A percentile compares a stretch with the other conserved stretches of the same genome.
These are phyloP conservation scores for Metarhizium anisopliae DNA, from an alignment of 2,329 filamentous ascomycete species.

Conservation along the genomic window DNA sequence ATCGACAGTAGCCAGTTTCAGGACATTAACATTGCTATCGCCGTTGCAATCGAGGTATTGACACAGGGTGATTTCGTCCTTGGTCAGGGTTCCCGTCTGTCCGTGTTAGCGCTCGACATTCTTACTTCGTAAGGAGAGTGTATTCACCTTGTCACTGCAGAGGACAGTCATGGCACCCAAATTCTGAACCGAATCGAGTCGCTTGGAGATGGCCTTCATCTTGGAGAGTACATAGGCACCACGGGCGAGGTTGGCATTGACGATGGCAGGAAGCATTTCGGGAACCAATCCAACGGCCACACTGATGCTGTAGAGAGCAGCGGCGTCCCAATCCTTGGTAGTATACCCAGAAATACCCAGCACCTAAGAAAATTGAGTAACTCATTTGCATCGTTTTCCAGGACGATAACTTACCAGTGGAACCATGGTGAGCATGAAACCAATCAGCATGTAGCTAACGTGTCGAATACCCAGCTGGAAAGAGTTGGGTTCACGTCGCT, in stretches of 20 bases:
- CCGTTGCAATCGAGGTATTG: slow-evolving; percentile 14
- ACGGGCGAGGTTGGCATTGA: slow-evolving; percentile 19
- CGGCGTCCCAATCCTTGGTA: slow-evolving; percentile 17
- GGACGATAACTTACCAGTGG: slow-evolving; percentile 14
- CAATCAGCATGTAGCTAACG: slow-evolving; percentile 20
- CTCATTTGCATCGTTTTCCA: neutral
- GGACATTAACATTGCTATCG: slow-evolving; percentile 9
- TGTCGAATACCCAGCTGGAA: slow-evolving; percentile 20
- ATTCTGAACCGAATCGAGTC: slow-evolving; percentile 22
- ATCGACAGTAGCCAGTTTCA: slow-evolving; percentile 19
- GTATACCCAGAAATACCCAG: slow-evolving; percentile 15
- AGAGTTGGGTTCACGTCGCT: slow-evolving; percentile 15
- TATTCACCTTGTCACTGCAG: slow-evolving; percentile 19
- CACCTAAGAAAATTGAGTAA: slow-evolving; percentile 8
- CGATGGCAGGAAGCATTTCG: slow-evolving; percentile 21
- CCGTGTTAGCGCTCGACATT: neutral
- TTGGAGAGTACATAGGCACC: slow-evolving; percentile 18
- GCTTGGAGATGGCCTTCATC: slow-evolving; percentile 26
- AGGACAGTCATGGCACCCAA: slow-evolving; percentile 20
- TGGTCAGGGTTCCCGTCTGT: slow-evolving; percentile 19
- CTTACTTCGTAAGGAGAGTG: neutral
- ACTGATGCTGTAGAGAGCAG: slow-evolving; percentile 19
- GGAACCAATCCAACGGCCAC: slow-evolving; percentile 20
- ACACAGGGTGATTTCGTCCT: slow-evolving; percentile 18
- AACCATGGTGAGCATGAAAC: slow-evolving; percentile 21